Percentiles rank a stretch among this genome's conserved stretches.
Conservation (phyloP, 805 yeast genomes). For the Metschnikowia henanensis region DNA sequence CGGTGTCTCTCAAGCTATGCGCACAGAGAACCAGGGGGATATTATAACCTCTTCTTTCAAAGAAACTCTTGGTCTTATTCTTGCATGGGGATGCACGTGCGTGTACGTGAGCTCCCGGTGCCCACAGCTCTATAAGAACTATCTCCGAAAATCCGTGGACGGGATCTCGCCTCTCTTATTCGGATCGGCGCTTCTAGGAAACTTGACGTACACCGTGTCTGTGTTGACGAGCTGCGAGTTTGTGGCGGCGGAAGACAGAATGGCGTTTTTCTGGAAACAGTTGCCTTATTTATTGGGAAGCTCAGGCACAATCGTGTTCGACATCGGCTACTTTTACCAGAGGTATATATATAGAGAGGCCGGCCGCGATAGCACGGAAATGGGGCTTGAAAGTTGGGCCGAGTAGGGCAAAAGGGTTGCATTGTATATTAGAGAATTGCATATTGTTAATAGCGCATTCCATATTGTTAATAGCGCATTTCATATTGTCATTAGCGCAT, state of each 20-base stretch:
- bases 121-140: slow-evolving; percentile 83
- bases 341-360: slow-evolving; percentile 33
- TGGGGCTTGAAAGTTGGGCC: slow-evolving; percentile 14
- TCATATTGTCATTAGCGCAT: too few species aligned
- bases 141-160: slow-evolving; percentile 74
- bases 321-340: slow-evolving; percentile 68
- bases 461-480: too few species aligned
- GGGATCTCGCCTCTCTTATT: slow-evolving; percentile 84
- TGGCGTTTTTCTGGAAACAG: slow-evolving; percentile 59
- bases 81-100: slow-evolving; percentile 80
- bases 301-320: slow-evolving; percentile 82
- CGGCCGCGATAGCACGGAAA: slow-evolving; percentile 9
- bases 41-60: background rate
- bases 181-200: slow-evolving; percentile 76
- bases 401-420: background rate
- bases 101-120: slow-evolving; percentile 77
- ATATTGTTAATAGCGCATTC: too few species aligned
- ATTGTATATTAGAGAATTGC: background rate
- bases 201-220: slow-evolving; percentile 72
- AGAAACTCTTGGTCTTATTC: slow-evolving; percentile 15
- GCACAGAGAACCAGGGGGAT: background rate
- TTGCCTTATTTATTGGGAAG: slow-evolving; percentile 84
- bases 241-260: slow-evolving; percentile 29
- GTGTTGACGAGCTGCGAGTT: slow-evolving; percentile 67
- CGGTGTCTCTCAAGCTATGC: slow-evolving; percentile 15